Base-by-base conservation (phyloP, 257 asterid genomes). In the Solanum rostratum region DNA sequence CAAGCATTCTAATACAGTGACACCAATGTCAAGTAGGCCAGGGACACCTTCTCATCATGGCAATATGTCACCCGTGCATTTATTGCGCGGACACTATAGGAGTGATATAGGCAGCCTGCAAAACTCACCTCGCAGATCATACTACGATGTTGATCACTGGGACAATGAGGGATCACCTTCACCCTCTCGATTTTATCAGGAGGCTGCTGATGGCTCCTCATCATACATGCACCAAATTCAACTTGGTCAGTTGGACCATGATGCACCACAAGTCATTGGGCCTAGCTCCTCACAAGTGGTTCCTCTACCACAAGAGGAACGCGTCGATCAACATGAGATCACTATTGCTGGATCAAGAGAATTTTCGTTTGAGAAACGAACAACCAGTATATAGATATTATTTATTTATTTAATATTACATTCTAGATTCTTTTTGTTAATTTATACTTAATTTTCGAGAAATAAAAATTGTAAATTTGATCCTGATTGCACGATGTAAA, bases 51-150 rank as follows among this genome's bases (percentile, higher is more conserved):
- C 93, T 46, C 84, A 76, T 85, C 84, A 78, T 84, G 87, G 90
- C 84, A n/a, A n/a, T n/a, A 84, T 89, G 84, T 97, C 99, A 0
- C 98, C 98, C 1, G 85, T 97, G 59, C 96, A 95, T 85, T 91
- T 97, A n/a, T 88, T 94, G 65, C 93, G 91, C 9, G 43, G 81
- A 27, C 86, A 87, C 65, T 88, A 92, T 88, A 83, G 87, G 65
- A 73, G 87, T 10, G 97, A 94, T 45, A 57, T 88, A 33, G 96
- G 89, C 50, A 68, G 81, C 22, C 37, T 43, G 30, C 85, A 83
- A 9, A 65, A 41, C 37, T 65, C 97, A 7, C 97, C 95, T 0
- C 76, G 85, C 8, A 87, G 66, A 84, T 85, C 92, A 3, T 86
- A 54, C 70, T 85, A 33, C 79, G 89, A 89, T 39, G 11, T 15